Evolutionary conservation across 805 yeast species (phyloP), one percentile per base, ranked within the genome.

Genomic region (Vanderwaltozyma yarrowii): DNA sequence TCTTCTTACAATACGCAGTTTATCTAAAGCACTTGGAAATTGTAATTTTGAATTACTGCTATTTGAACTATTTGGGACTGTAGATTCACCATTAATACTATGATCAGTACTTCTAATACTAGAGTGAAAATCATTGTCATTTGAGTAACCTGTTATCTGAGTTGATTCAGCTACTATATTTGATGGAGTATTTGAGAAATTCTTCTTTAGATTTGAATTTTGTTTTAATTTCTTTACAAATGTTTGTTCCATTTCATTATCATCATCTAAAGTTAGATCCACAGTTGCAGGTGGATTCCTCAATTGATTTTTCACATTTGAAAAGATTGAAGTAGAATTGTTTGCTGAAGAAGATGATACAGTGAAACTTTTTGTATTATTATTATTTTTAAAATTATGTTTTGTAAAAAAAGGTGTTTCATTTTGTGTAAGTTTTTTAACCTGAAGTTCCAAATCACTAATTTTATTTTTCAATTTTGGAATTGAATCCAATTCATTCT

Each of bases 201-300:
- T 15, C 14, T 15, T 37, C 11, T 27, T 37, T n/a, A 32, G 4
- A 16, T 2, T 26, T 13, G 40, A 39, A 12, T 44, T 43, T 26
- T 41, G 47, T 39, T 50, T 51, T 25, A 53, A 34, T 37, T 53
- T 51, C 18, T 40, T 30, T 1, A 52, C 25, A 35, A 54, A 54
- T 0, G 45, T 41, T 30, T 49, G 44, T 16, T 50, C 48, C 10
- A 29, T 4, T n/a, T 32, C 30, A 28, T 15, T 35, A 17, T 45
- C 43, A 14, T 43, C 49, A 30, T 50, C 58, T n/a, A 43, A 24
- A 1, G 58, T 55, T 25, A 52, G 30, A 40, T 53, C 57, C 2
- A 54, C 55, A 1, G 58, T 53, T 23, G 49, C 47, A 9, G 56
- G 56, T 3, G 51, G 50, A 25, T 30, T 18, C n/a, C 27, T 15